Conservation (phyloP, 2,329 filamentous ascomycete species). For the Penicillium sp. region DNA sequence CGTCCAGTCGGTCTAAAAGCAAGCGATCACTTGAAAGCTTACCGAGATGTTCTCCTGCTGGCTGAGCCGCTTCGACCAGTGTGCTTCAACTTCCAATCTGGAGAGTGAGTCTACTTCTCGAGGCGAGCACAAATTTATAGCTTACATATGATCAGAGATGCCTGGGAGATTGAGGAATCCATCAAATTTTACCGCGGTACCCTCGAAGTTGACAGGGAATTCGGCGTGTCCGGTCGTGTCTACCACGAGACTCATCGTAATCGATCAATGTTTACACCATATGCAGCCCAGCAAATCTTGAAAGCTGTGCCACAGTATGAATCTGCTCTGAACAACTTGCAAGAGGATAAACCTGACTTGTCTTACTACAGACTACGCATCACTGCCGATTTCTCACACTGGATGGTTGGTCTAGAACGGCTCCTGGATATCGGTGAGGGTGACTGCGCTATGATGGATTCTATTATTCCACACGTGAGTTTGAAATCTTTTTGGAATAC, state of each 20-base stretch:
- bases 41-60: slow-evolving; percentile 14
- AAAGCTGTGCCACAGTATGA: slow-evolving; percentile 31
- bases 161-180: slow-evolving; percentile 33
- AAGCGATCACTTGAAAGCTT: slow-evolving; percentile 14
- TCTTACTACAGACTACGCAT: slow-evolving; percentile 13
- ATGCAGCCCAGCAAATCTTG: slow-evolving; percentile 28
- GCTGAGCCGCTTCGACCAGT: slow-evolving; percentile 11
- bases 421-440: slow-evolving; percentile 20
- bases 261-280: slow-evolving; percentile 34
- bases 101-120: too few relatives aligned
- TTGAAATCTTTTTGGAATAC: background rate
- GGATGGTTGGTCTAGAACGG: slow-evolving; percentile 22
- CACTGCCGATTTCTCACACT: slow-evolving; percentile 27
- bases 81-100: slow-evolving; percentile 22
- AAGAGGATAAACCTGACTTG: background rate
- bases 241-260: slow-evolving; percentile 38
- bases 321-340: background rate
- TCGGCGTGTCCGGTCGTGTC: slow-evolving; percentile 30
- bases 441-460: slow-evolving; percentile 15
- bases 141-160: slow-evolving; percentile 22
- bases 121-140: too few relatives aligned
- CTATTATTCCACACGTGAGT: slow-evolving; percentile 34
- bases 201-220: slow-evolving; percentile 30
- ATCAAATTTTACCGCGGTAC: slow-evolving; percentile 35
- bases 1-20: slow-evolving; percentile 16